These are phyloP conservation scores for Paraphaeosphaeria sporulosa DNA, from an alignment of 2,329 filamentous ascomycete species.

Conservation along the genomic window DNA sequence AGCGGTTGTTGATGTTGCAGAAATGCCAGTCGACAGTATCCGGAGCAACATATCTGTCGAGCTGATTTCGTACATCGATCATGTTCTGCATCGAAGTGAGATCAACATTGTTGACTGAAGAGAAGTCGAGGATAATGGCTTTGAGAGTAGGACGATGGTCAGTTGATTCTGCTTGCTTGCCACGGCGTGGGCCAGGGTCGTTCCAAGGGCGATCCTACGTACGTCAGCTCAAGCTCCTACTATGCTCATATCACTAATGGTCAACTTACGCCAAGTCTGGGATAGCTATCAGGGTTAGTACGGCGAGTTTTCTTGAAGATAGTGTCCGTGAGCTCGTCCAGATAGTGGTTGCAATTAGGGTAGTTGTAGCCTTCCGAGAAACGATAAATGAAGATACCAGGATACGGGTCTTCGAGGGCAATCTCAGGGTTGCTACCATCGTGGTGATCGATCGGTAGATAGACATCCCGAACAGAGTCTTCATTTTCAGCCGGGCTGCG, in stretches of 20 bases:
- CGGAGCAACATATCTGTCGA: constrained; percentile 85
- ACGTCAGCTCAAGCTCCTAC: constrained; percentile 10
- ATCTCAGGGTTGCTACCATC: constrained; percentile 91
- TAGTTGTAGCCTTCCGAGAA: constrained; percentile 98
- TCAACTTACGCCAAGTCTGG: constrained; percentile 48
- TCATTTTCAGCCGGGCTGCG: constrained; percentile 39
- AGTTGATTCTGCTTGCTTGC: constrained; percentile 52
- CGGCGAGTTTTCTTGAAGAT: constrained; percentile 72
- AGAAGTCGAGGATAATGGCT: constrained; percentile 92
- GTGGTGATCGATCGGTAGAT: constrained; percentile 82
- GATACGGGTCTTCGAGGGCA: constrained; percentile 79
- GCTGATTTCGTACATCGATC: constrained; percentile 93
- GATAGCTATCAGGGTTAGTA: constrained; percentile 73
- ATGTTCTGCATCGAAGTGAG: constrained; percentile 91
- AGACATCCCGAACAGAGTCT: constrained; percentile 74
- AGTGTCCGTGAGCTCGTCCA: constrained; percentile 68
- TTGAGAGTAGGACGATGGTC: constrained; percentile 74
- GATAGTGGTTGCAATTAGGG: constrained; percentile 88
- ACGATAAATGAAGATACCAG: constrained; percentile 94
- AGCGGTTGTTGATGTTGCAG: constrained; percentile 88
- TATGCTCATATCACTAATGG: not conserved
- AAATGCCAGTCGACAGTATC: constrained; percentile 94
- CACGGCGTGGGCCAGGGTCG: constrained; percentile 78
- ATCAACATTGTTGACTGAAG: constrained; percentile 92
- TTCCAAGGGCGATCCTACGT: constrained; percentile 88